Conservation (phyloP, 2,329 filamentous ascomycete species). For the Alternaria sp. region DNA sequence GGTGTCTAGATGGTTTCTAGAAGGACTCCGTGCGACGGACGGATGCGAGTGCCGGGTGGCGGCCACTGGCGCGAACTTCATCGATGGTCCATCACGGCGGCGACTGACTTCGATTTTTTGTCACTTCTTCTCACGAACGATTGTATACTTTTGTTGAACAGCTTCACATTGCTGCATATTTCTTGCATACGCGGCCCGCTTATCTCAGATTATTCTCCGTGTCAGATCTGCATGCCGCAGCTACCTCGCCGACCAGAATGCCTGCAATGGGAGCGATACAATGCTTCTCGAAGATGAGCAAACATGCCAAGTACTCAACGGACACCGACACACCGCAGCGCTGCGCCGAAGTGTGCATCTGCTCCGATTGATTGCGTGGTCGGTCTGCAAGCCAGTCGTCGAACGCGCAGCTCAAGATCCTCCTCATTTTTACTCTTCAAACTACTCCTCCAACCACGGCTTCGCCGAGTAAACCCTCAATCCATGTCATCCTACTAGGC, state of each 20-base stretch:
- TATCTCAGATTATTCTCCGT: not conserved
- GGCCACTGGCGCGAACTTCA: not conserved
- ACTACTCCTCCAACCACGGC: not conserved
- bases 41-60: not conserved
- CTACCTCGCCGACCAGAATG: constrained; percentile 15
- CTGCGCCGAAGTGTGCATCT: not conserved
- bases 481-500: not conserved
- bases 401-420: not conserved
- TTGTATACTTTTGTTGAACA: not conserved
- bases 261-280: not conserved
- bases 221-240: not conserved
- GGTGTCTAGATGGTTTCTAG: not conserved
- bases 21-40: not conserved
- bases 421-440: not conserved
- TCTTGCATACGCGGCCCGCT: not conserved
- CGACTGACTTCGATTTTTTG: not conserved
- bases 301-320: not conserved
- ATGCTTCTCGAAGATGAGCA: constrained; percentile 1
- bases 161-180: not conserved
- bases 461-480: not conserved
- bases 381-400: not conserved
- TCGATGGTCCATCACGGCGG: not conserved
- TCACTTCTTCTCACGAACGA: not conserved
- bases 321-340: not conserved
- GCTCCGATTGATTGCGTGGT: not conserved